These are phyloP conservation scores for Astrothelium subdiscretum DNA, from an alignment of 495 filamentous ascomycete species.

Conservation along the genomic window DNA sequence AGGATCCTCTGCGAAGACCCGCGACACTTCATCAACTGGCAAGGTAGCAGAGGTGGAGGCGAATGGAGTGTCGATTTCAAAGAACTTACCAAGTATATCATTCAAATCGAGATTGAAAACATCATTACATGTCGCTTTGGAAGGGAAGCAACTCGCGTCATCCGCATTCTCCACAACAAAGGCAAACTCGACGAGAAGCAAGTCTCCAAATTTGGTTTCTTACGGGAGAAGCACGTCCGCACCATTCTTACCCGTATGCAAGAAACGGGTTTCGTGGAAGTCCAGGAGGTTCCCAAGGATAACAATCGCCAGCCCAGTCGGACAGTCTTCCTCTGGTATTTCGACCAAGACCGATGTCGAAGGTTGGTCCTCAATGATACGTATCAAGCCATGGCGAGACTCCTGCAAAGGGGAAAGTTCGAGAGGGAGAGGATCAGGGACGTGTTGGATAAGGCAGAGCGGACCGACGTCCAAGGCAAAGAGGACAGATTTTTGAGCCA, in stretches of 20 bases:
- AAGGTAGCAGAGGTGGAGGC: conserved; percentile 42
- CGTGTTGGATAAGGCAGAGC: conserved; percentile 63
- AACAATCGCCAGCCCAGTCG: conserved; percentile 60
- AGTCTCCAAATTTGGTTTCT: conserved; percentile 58
- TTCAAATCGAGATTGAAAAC: conserved; percentile 63
- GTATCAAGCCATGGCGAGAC: conserved; percentile 83
- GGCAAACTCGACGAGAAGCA: conserved; percentile 89
- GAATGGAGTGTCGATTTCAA: conserved; percentile 75
- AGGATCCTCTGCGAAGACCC: conserved; percentile 60
- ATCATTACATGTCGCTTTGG: conserved; percentile 66
- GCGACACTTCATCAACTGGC: conserved; percentile 53
- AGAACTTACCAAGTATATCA: conserved; percentile 52
- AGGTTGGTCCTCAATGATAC: conserved; percentile 57
- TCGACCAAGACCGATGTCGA: conserved; percentile 59
- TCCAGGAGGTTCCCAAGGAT: conserved; percentile 87
- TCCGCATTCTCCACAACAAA: conserved; percentile 69
- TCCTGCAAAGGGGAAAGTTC: conserved; percentile 60
- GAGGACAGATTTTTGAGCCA: conserved; percentile 64
- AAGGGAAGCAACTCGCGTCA: conserved; percentile 60
- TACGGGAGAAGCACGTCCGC: conserved; percentile 70
- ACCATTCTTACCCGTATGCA: conserved; percentile 72
- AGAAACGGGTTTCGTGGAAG: conserved; percentile 66
- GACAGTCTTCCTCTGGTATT: conserved; percentile 84
- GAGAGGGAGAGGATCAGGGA: conserved; percentile 55
- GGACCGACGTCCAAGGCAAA: conserved; percentile 69